A percentile compares a stretch with the other conserved stretches of the same genome.
phyloP scores from a whole-genome alignment of 768 basidiomycete genomes.

The Boletus sp. region DNA sequence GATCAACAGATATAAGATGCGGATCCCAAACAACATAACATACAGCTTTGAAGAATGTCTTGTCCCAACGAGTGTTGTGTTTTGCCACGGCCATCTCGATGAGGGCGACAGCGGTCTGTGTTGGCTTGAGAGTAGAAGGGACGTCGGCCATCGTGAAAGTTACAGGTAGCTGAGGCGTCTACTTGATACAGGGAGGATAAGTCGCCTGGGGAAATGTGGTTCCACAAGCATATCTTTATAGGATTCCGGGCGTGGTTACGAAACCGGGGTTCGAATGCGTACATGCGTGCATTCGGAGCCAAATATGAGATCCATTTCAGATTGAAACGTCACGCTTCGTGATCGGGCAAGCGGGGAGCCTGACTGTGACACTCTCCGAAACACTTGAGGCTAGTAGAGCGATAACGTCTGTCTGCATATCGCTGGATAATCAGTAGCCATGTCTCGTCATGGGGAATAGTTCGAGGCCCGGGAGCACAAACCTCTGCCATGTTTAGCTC shows the following conservation, averaged over 20 bases:
- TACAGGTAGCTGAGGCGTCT: neutral
- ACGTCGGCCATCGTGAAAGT: conserved; percentile 18
- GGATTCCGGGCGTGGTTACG: neutral
- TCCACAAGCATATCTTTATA: conserved; percentile 18
- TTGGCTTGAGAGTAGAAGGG: conserved; percentile 53
- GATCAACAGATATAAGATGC: neutral
- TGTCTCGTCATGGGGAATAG: neutral
- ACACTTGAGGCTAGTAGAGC: too few species aligned
- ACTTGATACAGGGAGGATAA: conserved; percentile 1
- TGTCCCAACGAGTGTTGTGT: conserved; percentile 59
- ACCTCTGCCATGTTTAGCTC: neutral
- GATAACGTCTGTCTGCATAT: neutral
- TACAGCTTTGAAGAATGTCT: conserved; percentile 67
- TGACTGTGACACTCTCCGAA: neutral
- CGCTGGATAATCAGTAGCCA: neutral
- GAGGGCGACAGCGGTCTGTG: conserved; percentile 54
- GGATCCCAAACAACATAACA: conserved; percentile 32
- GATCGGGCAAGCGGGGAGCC: neutral
- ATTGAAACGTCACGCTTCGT: neutral
- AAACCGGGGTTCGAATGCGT: conserved; percentile 3
- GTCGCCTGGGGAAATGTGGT: neutral
- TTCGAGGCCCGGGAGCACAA: neutral
- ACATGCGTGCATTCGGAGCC: neutral
- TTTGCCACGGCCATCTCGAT: conserved; percentile 57
- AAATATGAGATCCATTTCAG: conserved; percentile 6